Percentiles rank a stretch among this genome's conserved stretches.
phyloP scores from a whole-genome alignment of 768 basidiomycete genomes.

The Rhizopogon salebrosus region DNA sequence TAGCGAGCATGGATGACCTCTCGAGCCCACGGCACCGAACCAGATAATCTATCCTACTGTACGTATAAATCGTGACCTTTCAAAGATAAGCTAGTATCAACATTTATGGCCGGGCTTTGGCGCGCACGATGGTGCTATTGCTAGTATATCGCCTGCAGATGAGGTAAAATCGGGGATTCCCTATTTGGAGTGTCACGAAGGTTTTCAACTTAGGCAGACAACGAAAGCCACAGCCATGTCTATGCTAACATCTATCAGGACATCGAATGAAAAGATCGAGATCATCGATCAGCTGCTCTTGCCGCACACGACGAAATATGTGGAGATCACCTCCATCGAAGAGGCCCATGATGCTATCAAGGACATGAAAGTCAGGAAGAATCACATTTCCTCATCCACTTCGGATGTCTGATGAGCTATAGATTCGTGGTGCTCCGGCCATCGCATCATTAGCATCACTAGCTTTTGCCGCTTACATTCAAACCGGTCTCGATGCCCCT shows the following conservation, averaged over 20 bases:
- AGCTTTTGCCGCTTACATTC: constrained; percentile 62
- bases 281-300: constrained; percentile 89
- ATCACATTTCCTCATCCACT: neutral
- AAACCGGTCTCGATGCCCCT: constrained; percentile 41
- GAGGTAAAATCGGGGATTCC: too few relatives aligned
- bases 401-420: neutral
- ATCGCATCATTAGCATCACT: constrained; percentile 91
- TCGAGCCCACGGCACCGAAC: too few relatives aligned
- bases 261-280: constrained; percentile 53
- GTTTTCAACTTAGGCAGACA: too few relatives aligned
- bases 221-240: constrained; percentile 8
- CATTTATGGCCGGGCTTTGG: too few relatives aligned
- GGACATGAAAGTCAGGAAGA: constrained; percentile 76
- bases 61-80: too few relatives aligned
- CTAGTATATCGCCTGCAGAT: too few relatives aligned
- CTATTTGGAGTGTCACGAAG: too few relatives aligned
- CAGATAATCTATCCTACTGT: too few relatives aligned
- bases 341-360: constrained; percentile 93
- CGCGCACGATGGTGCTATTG: too few relatives aligned
- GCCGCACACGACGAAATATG: constrained; percentile 67
- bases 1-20: too few relatives aligned
- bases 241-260: constrained; percentile 36
- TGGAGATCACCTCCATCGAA: constrained; percentile 65
- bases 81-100: too few relatives aligned
- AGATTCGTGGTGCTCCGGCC: constrained; percentile 91